Evolutionary conservation across 2,329 filamentous ascomycete species (phyloP), one percentile per base, ranked within the genome.

Genomic region (Seiridium unicorne): DNA sequence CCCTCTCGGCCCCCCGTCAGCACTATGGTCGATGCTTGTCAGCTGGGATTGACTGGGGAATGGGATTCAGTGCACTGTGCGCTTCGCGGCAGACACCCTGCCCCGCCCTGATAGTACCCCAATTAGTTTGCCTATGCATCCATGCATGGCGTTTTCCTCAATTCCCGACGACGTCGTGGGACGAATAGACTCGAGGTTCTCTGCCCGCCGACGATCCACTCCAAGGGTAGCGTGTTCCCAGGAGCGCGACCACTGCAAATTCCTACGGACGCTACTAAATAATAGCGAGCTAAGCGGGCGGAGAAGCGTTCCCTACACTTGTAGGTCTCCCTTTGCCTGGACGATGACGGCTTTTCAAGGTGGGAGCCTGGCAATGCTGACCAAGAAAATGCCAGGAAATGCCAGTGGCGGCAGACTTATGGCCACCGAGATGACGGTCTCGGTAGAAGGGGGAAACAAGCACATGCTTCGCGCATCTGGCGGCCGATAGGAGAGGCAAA

Each of bases 11-110:
- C 32, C 18, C 31, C 36, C 18, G 57, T 44, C 42, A 53, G 49
- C 49, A 44, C 57, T 51, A 53, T 32, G 48, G 40, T 57, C 40
- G 53, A 55, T 55, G 58, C 54, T 54, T 57, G 54, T 47, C 38
- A 60, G 59, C 46, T 40, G 26, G 59, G 54, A 57, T 35, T n/a
- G 8, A 49, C 36, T 32, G 46, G 42, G 54, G 55, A 40, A 57
- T 54, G 44, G 44, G 34, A 44, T 51, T 61, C 35, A 54, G 67
- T 61, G 67, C 65, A 68, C 68, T 68, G 64, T 63, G 68, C 64
- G 64, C 64, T 62, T 34, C 46, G 49, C 38, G 49, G 49, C 49
- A 35, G 38, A 40, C 49, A 55, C 55, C 10, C 36, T 32, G 44
- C 59, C 55, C 59, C 44, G 47, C 54, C 34, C 46, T 26, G 10